Conservation (phyloP, 495 filamentous ascomycete genomes). For the Xylaria scruposa region DNA sequence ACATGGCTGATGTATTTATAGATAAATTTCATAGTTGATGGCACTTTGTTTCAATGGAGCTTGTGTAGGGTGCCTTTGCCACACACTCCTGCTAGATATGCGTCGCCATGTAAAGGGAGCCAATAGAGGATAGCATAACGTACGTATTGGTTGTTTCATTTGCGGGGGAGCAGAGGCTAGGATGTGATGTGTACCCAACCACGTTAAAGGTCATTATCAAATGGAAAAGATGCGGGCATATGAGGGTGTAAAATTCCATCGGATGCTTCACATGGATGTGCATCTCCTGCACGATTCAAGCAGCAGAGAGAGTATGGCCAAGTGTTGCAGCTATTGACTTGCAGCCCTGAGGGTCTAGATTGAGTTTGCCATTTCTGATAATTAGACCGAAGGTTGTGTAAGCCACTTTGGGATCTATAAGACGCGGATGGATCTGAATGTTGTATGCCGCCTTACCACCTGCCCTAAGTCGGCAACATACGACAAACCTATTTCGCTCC, state of each 20-base stretch:
- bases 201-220: conserved; percentile 17
- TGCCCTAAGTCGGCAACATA: conserved; percentile 1
- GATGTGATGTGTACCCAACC: conserved; percentile 21
- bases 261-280: conserved; percentile 17
- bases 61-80: conserved; percentile 16
- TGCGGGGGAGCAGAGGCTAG: conserved; percentile 2
- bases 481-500: neutral
- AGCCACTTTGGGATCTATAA: conserved; percentile 14
- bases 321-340: conserved; percentile 9
- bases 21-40: neutral
- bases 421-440: conserved; percentile 9
- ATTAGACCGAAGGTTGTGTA: neutral
- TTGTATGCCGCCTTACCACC: conserved; percentile 2
- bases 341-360: conserved; percentile 4
- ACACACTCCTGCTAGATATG: conserved; percentile 21
- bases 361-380: conserved; percentile 15
- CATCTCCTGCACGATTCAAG: conserved; percentile 16
- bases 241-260: conserved; percentile 7
- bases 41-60: neutral
- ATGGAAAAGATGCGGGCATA: conserved; percentile 12
- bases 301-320: neutral
- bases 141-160: conserved; percentile 25
- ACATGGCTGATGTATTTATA: conserved; percentile 25
- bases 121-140: conserved; percentile 17
- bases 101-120: conserved; percentile 16